Percentiles rank a stretch among this genome's conserved stretches.
phyloP scores from a whole-genome alignment of 257 asterid species.

The Solanum virginianum region DNA sequence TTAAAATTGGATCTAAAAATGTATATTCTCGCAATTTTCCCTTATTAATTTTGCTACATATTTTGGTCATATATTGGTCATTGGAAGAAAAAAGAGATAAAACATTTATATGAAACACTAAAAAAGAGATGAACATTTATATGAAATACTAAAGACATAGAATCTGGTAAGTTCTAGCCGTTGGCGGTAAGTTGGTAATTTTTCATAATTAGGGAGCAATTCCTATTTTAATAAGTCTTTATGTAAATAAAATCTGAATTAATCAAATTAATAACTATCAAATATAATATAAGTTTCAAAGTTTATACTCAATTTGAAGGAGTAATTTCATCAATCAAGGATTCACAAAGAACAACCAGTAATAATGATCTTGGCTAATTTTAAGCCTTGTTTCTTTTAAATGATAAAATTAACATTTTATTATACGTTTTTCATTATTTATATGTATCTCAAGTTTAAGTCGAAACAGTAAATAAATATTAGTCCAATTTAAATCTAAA shows the following conservation, averaged over 20 bases:
- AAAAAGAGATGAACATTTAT: not conserved
- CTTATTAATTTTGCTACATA: not conserved
- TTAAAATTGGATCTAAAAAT: too few species aligned
- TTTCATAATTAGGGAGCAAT: not conserved
- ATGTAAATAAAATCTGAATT: not conserved
- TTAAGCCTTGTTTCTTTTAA: not conserved
- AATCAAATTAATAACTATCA: too few species aligned
- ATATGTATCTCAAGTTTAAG: not conserved
- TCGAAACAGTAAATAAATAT: not conserved
- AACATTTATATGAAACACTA: not conserved
- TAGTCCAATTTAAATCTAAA: not conserved
- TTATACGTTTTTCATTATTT: not conserved
- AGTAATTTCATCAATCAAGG: conserved; percentile 69
- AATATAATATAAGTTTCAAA: conserved; percentile 28
- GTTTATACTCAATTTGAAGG: conserved; percentile 91
- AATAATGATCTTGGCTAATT: conserved; percentile 45
- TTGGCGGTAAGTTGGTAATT: too few species aligned
- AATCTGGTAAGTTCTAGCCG: too few species aligned
- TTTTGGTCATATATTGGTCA: not conserved
- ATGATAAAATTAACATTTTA: not conserved
- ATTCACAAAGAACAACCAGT: conserved; percentile 51
- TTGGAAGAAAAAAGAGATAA: not conserved
- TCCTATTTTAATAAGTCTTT: not conserved
- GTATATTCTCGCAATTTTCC: too few species aligned
- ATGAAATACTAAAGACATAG: not conserved